Percentiles rank a stretch among this genome's conserved stretches.
Evolutionary conservation across 2,329 filamentous ascomycete genomes (phyloP).

Genomic region (Aaosphaeria arxii): DNA sequence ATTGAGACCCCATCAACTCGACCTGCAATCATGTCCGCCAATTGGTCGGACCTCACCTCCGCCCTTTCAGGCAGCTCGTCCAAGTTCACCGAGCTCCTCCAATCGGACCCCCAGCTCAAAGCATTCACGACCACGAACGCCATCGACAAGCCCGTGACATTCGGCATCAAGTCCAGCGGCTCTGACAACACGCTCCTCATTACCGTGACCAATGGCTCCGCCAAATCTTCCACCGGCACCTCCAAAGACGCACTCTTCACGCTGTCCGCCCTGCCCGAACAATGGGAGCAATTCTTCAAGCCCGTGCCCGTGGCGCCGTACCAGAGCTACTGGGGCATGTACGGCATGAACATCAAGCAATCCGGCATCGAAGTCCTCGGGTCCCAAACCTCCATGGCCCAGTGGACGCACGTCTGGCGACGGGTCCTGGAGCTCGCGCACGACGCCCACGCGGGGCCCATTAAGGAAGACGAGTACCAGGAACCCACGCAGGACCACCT

Average conservation of each 20-base stretch:
- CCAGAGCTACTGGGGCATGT: slow-evolving; percentile 47
- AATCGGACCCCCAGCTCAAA: slow-evolving; percentile 32
- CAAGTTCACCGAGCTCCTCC: slow-evolving; percentile 28
- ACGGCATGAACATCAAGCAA: slow-evolving; percentile 51
- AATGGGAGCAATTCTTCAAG: slow-evolving; percentile 48
- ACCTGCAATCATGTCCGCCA: slow-evolving; percentile 15
- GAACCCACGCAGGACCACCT: slow-evolving; percentile 43
- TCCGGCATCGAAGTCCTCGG: slow-evolving; percentile 48
- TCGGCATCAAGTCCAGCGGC: slow-evolving; percentile 34
- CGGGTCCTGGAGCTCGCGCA: slow-evolving; percentile 49
- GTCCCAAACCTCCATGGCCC: slow-evolving; percentile 44
- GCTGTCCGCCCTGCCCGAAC: slow-evolving; percentile 42
- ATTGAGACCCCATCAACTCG: neutral
- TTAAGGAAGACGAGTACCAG: slow-evolving; percentile 38
- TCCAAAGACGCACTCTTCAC: slow-evolving; percentile 36
- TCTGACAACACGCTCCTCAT: slow-evolving; percentile 33
- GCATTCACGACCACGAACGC: slow-evolving; percentile 34
- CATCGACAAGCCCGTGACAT: slow-evolving; percentile 30
- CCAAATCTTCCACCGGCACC: slow-evolving; percentile 21
- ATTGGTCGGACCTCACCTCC: slow-evolving; percentile 32
- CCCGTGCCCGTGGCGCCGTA: slow-evolving; percentile 43
- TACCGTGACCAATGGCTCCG: slow-evolving; percentile 29
- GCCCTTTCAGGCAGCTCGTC: slow-evolving; percentile 30
- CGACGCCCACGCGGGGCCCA: slow-evolving; percentile 46
- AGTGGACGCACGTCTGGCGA: slow-evolving; percentile 47